A percentile compares a stretch with the other conserved stretches of the same genome.
These are phyloP conservation scores for Cerrena zonata DNA, from an alignment of 1,284 basidiomycete species.

Conservation along the genomic window DNA sequence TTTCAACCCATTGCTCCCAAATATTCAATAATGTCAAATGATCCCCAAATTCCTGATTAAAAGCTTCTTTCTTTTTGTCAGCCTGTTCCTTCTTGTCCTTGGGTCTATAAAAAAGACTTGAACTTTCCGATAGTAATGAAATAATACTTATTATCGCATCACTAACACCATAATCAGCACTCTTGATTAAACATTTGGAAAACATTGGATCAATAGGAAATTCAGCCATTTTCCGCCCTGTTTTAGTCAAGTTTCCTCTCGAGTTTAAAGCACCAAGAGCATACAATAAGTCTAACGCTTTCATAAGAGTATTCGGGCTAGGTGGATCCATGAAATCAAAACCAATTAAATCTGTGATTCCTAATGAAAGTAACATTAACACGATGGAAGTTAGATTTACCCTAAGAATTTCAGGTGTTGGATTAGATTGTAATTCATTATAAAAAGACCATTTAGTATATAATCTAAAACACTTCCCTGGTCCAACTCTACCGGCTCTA, in stretches of 20 bases:
- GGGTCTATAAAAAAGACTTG: conserved; percentile 94
- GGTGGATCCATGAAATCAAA: conserved; percentile 99
- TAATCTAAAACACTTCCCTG: conserved; percentile 95
- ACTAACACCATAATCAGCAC: conserved; percentile 92
- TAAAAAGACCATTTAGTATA: conserved; percentile 97
- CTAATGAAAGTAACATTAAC: conserved; percentile 97
- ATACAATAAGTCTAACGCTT: conserved; percentile 89
- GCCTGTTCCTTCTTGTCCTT: conserved; percentile 99
- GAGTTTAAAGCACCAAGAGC: conserved; percentile 94
- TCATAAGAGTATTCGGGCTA: conserved; percentile 90
- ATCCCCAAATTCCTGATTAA: conserved; percentile 96
- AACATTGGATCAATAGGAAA: conserved; percentile 96
- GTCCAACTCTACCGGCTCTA: conserved; percentile 94
- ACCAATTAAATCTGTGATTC: conserved; percentile 93
- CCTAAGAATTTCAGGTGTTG: conserved; percentile 95
- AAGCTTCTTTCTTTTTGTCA: conserved; percentile 97
- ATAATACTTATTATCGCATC: conserved; percentile 96
- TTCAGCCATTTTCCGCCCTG: conserved; percentile 98
- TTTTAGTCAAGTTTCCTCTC: conserved; percentile 87
- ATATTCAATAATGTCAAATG: conserved; percentile 92
- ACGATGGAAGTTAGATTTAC: conserved; percentile 93
- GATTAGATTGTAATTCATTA: conserved; percentile 98
- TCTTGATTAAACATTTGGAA: conserved; percentile 98
- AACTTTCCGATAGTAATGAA: conserved; percentile 95
- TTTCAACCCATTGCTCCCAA: conserved; percentile 96